Conservation (phyloP, 2,329 filamentous ascomycete species). For the Beauveria bassiana region DNA sequence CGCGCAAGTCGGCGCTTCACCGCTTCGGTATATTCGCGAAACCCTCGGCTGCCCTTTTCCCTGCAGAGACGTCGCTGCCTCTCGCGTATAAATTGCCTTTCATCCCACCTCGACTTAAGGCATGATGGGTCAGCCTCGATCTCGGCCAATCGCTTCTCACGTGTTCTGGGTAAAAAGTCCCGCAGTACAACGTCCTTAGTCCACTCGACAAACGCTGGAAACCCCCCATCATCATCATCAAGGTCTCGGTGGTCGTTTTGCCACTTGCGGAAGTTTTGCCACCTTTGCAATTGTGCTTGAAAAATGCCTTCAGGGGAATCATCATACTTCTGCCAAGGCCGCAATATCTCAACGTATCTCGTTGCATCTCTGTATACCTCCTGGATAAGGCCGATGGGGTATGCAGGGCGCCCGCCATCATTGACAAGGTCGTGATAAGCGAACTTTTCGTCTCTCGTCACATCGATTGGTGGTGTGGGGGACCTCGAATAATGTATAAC, state of each 20-base stretch:
- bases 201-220: background rate
- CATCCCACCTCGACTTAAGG: background rate
- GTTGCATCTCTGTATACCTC: background rate
- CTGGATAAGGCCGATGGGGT: slow-evolving; percentile 6
- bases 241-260: background rate
- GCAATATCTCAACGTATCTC: background rate
- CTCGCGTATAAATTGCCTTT: background rate
- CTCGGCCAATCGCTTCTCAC: background rate
- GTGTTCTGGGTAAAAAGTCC: background rate
- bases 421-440: slow-evolving; percentile 4
- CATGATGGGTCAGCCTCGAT: background rate
- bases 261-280: slow-evolving; percentile 1
- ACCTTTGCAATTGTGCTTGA: background rate
- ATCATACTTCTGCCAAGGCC: background rate
- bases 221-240: background rate
- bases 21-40: slow-evolving; percentile 19
- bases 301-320: background rate
- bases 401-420: slow-evolving; percentile 10
- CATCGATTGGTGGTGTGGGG: background rate
- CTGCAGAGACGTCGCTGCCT: background rate
- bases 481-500: background rate
- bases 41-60: slow-evolving; percentile 12
- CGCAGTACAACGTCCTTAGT: background rate
- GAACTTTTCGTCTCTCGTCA: background rate
- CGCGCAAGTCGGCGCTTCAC: slow-evolving; percentile 20